Evolutionary conservation across 1,284 basidiomycete genomes (phyloP), one percentile per base, ranked within the genome.

Genomic region (Tylopilus orsonianus): DNA sequence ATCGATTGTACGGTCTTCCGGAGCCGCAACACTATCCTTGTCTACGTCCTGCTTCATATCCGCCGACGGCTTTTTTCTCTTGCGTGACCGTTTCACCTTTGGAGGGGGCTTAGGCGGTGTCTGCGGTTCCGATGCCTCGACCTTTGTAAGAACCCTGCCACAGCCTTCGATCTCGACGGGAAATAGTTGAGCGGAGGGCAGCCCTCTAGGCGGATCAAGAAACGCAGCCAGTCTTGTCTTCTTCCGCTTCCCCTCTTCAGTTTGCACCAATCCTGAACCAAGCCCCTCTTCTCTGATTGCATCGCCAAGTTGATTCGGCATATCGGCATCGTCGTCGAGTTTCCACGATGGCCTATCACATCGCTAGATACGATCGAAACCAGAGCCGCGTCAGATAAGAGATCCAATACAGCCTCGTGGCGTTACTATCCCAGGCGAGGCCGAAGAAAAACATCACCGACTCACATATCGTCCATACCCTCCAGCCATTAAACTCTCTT

Each of bases 401-500:
- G 16, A 45, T 60, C 30, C 29, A 44, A 19, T 40, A 16, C 47
- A 44, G 19, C 27, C 37, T 57, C 37, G n/a, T 37, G 34, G 22
- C 26, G 39, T n/a, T 20, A 24, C 41, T 44, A 8, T 29, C 30
- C 34, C 36, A 47, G 13, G 32, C 18, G 19, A 44, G 7, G 30
- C 40, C 29, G n/a, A 34, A 22, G 18, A n/a, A 38, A 23, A 39
- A 22, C 10, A 16, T 33, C 18, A n/a, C 13, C 9, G 33, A 70
- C 79, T 66, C 61, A 83, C 85, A 63, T 87, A 87, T 48, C 75
- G 77, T 2, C 81, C 85, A 62, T 88, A 88, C 10, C 86, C 85
- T 20, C 85, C 83, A 22, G 84, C 85, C 77, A 88, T 85, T 33
- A 88, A 65, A 55, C 84, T 85, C 66, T 88, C 84, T 60, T 88